Conservation (phyloP, 805 yeast species). For the Cyberlindnera mississippiensis region DNA sequence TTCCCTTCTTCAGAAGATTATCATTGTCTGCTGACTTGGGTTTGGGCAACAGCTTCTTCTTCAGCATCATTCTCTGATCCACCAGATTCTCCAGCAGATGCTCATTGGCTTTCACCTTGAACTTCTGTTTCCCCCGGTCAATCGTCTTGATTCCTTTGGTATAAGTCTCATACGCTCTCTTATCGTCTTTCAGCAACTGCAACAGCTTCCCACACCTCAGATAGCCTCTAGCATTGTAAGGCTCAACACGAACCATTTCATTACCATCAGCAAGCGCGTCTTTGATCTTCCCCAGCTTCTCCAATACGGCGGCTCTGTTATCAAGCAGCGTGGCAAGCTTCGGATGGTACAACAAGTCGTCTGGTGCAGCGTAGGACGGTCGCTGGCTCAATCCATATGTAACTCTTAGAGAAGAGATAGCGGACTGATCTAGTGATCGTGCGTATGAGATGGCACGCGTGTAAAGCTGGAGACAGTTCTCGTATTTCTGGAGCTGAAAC, state of each 20-base stretch:
- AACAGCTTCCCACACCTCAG: conserved; percentile 19
- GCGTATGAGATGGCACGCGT: conserved; percentile 20
- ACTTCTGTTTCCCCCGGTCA: conserved; percentile 12
- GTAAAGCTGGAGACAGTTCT: conserved; percentile 15
- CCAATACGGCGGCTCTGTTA: conserved; percentile 22
- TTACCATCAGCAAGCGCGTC: conserved; percentile 21
- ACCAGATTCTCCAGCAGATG: conserved; percentile 10
- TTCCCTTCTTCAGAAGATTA: conserved; percentile 2
- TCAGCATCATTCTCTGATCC: conserved; percentile 4
- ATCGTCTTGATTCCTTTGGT: conserved; percentile 13
- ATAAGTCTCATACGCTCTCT: conserved; percentile 10
- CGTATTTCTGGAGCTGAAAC: conserved; percentile 14
- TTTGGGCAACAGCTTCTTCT: neutral
- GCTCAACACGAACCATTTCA: conserved; percentile 20
- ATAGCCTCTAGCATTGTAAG: conserved; percentile 25
- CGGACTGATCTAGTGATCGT: conserved; percentile 15
- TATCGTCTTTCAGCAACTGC: conserved; percentile 3
- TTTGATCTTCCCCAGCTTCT: conserved; percentile 11
- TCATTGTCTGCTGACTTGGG: neutral
- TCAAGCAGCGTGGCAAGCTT: conserved; percentile 23
- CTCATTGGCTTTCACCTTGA: conserved; percentile 14
- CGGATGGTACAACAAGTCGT: conserved; percentile 20
- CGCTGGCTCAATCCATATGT: conserved; percentile 15
- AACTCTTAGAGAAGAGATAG: conserved; percentile 9
- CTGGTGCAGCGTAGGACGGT: conserved; percentile 13